These are phyloP conservation scores for Reutealis trisperma DNA, from an alignment of 345 rosid species.

Conservation along the genomic window DNA sequence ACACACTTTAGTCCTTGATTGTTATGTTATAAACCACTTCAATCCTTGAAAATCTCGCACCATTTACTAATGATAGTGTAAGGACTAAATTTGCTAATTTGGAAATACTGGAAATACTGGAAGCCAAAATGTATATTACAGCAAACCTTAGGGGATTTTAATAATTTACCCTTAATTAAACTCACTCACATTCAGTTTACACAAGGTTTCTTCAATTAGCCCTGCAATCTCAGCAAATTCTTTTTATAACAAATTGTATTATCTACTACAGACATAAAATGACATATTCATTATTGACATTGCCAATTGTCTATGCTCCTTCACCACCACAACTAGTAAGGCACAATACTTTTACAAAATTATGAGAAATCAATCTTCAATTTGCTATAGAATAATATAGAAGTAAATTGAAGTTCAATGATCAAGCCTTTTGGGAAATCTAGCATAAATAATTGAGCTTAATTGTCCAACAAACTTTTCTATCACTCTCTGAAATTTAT, in stretches of 20 bases:
- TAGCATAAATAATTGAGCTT: background rate
- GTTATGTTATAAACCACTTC: too few relatives aligned
- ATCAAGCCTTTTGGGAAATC: background rate
- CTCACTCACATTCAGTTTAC: background rate
- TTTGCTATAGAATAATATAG: background rate
- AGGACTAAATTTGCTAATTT: too few relatives aligned
- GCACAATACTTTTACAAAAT: background rate
- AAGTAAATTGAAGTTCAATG: background rate
- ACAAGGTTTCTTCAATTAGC: background rate
- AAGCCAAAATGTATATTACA: too few relatives aligned
- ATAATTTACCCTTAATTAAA: background rate
- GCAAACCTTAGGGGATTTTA: too few relatives aligned
- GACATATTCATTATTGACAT: background rate
- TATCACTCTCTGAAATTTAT: background rate
- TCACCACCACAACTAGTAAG: background rate
- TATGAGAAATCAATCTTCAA: background rate
- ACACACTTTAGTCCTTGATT: too few relatives aligned
- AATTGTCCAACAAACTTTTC: background rate
- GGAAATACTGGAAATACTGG: too few relatives aligned
- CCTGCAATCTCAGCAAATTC: background rate
- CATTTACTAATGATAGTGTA: too few relatives aligned
- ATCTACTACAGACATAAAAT: background rate
- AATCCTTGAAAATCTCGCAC: too few relatives aligned
- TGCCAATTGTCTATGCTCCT: background rate
- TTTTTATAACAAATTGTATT: background rate